These are phyloP conservation scores for Eutrema salsugineum DNA, from an alignment of 441 rosid genomes.

Conservation along the genomic window DNA sequence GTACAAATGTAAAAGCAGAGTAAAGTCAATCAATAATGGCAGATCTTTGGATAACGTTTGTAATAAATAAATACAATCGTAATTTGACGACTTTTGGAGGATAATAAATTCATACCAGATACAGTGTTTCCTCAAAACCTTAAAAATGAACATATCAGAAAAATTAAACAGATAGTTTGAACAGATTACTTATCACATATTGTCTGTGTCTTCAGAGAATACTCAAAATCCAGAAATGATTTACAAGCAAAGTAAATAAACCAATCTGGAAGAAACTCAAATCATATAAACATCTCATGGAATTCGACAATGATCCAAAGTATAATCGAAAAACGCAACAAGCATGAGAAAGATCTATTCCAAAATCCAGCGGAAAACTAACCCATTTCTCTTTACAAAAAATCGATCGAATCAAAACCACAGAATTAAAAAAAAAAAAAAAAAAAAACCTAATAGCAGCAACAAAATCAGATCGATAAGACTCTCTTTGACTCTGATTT, in stretches of 20 bases:
- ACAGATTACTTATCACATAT: background rate
- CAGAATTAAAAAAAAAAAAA: background rate
- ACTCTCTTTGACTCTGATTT: background rate
- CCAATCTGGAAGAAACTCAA: background rate
- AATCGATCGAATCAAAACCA: conserved; percentile 1
- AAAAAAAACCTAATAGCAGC: background rate
- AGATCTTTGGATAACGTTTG: conserved; percentile 21
- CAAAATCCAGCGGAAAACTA: conserved; percentile 4
- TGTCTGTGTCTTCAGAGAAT: background rate
- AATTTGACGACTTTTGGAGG: conserved; percentile 1
- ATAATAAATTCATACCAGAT: conserved; percentile 6
- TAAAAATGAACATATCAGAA: background rate
- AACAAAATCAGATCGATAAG: conserved; percentile 12
- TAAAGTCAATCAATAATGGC: conserved; percentile 10
- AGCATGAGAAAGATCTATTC: conserved; percentile 4
- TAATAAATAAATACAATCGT: background rate
- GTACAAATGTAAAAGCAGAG: conserved; percentile 19
- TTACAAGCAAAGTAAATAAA: background rate
- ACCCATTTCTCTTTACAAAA: background rate
- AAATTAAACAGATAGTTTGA: background rate
- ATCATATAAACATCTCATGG: background rate
- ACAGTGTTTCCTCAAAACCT: background rate
- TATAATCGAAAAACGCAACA: background rate
- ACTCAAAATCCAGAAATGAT: background rate
- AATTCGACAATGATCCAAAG: background rate